phyloP scores from a whole-genome alignment of 73 alveolate genomes.

The Stentor coeruleus region DNA sequence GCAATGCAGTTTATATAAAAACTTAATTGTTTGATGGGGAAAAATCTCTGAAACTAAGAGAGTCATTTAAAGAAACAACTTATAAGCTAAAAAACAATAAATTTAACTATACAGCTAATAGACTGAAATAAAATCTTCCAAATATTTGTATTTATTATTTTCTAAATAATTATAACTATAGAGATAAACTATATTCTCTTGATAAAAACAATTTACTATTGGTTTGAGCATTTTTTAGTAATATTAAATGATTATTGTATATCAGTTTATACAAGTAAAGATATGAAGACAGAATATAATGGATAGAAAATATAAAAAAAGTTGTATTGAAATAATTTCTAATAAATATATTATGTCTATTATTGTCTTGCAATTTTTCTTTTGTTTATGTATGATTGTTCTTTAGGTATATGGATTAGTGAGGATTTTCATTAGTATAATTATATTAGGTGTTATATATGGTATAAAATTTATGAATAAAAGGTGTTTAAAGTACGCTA shows the following conservation, averaged over 20 bases:
- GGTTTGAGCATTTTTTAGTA: slow-evolving; percentile 59
- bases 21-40: slow-evolving; percentile 97
- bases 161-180: slow-evolving; percentile 41
- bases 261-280: slow-evolving; percentile 84
- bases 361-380: background rate
- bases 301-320: slow-evolving; percentile 52
- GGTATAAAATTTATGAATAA: too few relatives aligned
- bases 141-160: slow-evolving; percentile 59
- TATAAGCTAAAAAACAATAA: background rate
- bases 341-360: background rate
- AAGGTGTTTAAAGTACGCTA: slow-evolving; percentile 52
- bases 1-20: slow-evolving; percentile 87
- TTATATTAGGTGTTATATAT: slow-evolving; percentile 16
- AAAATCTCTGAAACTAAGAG: slow-evolving; percentile 83
- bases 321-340: slow-evolving; percentile 46
- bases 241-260: slow-evolving; percentile 77
- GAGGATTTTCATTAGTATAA: slow-evolving; percentile 32
- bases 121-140: slow-evolving; percentile 55
- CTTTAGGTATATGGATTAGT: slow-evolving; percentile 9
- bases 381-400: background rate
- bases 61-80: slow-evolving; percentile 31
- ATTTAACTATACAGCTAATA: background rate
- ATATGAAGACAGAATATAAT: slow-evolving; percentile 81
- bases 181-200: background rate
- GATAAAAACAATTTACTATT: background rate